phyloP scores from a whole-genome alignment of 2,329 filamentous ascomycete genomes.

The Dactylellina cionopaga region DNA sequence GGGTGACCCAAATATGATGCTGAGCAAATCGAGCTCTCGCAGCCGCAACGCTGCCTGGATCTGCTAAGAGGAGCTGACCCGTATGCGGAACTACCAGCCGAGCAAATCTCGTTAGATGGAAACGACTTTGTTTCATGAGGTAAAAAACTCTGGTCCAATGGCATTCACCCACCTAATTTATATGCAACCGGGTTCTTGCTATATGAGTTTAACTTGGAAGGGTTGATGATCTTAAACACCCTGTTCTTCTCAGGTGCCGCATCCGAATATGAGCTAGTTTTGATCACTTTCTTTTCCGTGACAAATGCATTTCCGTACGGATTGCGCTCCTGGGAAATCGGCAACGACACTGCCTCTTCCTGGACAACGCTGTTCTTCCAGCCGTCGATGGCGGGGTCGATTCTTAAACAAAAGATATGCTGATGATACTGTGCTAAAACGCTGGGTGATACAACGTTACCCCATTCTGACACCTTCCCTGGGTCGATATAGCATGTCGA shows the following conservation, averaged over 20 bases:
- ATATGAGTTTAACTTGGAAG: conserved; percentile 64
- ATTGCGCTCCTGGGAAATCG: conserved; percentile 55
- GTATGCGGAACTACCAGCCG: conserved; percentile 51
- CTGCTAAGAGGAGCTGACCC: conserved; percentile 51
- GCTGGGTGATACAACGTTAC: conserved; percentile 69
- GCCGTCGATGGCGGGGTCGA: conserved; percentile 72
- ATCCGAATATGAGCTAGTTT: conserved; percentile 48
- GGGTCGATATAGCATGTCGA: conserved; percentile 75
- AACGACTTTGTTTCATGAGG: conserved; percentile 18
- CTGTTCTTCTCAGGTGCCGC: conserved; percentile 62
- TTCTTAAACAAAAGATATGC: conserved; percentile 76
- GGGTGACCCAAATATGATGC: conserved; percentile 62
- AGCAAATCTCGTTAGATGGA: conserved; percentile 30
- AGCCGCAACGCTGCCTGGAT: conserved; percentile 42
- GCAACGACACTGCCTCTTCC: conserved; percentile 64
- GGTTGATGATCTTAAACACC: conserved; percentile 70
- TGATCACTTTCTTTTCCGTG: conserved; percentile 47
- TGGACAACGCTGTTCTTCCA: conserved; percentile 68
- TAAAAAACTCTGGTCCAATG: conserved; percentile 14
- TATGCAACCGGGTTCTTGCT: conserved; percentile 67
- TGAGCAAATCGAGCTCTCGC: conserved; percentile 49
- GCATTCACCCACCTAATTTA: conserved; percentile 67
- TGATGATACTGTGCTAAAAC: conserved; percentile 76
- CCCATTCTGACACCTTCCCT: conserved; percentile 72
- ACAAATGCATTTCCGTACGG: conserved; percentile 48